phyloP scores from a whole-genome alignment of 164 flowering plant species.

The Berberis thunbergii region DNA sequence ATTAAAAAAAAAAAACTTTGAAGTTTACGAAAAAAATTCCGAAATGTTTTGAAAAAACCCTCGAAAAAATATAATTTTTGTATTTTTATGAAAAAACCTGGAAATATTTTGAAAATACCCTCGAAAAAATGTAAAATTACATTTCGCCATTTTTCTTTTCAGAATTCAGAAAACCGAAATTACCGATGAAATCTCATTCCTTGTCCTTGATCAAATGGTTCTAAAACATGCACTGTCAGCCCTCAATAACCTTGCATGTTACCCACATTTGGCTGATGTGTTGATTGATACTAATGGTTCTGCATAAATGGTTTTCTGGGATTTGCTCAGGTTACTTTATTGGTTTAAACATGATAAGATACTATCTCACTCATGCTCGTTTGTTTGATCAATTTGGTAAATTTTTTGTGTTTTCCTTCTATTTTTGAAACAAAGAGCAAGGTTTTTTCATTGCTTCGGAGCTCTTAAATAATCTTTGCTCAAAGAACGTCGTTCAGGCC shows the following conservation, averaged over 20 bases:
- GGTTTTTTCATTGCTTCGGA: constrained; percentile 71
- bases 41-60: too few species aligned
- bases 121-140: too few species aligned
- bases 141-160: too few species aligned
- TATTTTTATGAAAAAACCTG: too few species aligned
- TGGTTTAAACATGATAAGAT: not conserved
- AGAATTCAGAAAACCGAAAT: too few species aligned
- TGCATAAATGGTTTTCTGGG: constrained; percentile 46
- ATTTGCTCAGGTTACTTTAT: constrained; percentile 50
- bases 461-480: constrained; percentile 57
- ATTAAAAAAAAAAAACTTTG: too few species aligned
- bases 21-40: too few species aligned
- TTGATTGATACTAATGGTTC: constrained; percentile 40
- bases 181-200: too few species aligned
- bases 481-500: constrained; percentile 40
- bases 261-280: constrained; percentile 49
- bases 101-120: too few species aligned
- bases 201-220: constrained; percentile 19
- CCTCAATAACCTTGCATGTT: constrained; percentile 66
- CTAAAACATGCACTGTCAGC: constrained; percentile 67
- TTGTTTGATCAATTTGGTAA: not conserved
- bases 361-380: not conserved
- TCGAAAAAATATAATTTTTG: too few species aligned
- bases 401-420: not conserved
- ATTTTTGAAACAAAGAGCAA: constrained; percentile 80